Conservation (phyloP, 2,329 filamentous ascomycete genomes). For the Rugonectria rugulosa region DNA sequence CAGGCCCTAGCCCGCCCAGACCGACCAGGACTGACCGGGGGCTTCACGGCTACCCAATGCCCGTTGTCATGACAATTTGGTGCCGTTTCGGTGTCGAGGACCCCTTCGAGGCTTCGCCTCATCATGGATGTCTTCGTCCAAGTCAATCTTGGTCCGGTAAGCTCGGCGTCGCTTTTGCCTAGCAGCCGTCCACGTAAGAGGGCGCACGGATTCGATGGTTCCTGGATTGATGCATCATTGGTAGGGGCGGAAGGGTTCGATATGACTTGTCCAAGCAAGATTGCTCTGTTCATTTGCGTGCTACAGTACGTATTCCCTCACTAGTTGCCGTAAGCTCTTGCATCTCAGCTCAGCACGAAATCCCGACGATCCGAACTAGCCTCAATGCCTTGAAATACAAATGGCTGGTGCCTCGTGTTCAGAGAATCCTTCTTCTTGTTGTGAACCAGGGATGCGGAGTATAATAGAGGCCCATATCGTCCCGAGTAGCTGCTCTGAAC, state of each 20-base stretch:
- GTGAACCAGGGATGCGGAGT: too few relatives aligned
- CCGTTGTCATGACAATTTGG: constrained; percentile 41
- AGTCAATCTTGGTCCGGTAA: neutral
- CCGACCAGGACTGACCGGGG: constrained; percentile 6
- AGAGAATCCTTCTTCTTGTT: neutral
- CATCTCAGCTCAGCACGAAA: neutral
- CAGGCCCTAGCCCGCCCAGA: constrained; percentile 2
- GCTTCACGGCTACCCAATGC: neutral
- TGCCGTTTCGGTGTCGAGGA: constrained; percentile 29
- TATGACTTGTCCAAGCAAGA: neutral
- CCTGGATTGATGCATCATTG: neutral
- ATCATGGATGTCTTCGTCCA: neutral
- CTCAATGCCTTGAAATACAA: neutral
- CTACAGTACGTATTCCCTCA: too few relatives aligned
- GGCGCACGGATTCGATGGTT: neutral
- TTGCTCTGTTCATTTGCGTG: neutral
- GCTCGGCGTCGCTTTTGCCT: neutral
- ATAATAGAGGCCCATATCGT: too few relatives aligned
- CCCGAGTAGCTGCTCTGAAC: neutral
- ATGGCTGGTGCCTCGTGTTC: constrained; percentile 4
- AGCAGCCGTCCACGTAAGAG: neutral
- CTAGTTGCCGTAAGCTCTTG: too few relatives aligned
- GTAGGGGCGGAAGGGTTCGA: neutral
- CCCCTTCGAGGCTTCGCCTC: constrained; percentile 9
- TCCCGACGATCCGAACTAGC: neutral